Evolutionary conservation across 495 filamentous ascomycete species (phyloP).

Genomic region (Tuber brumale): DNA sequence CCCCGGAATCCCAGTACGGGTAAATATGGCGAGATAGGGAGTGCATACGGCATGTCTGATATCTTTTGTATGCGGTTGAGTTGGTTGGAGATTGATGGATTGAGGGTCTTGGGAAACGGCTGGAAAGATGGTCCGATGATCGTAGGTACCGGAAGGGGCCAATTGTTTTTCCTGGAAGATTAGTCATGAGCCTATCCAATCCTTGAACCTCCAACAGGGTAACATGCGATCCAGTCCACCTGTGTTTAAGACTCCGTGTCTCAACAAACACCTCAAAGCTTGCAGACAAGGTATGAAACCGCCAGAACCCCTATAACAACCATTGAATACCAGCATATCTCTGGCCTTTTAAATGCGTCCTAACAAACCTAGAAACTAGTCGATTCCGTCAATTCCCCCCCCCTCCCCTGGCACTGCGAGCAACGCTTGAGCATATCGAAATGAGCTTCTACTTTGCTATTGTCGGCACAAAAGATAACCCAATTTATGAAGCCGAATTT

Average conservation of each 20-base stretch:
- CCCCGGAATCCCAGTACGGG: background rate
- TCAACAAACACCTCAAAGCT: background rate
- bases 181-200: slow-evolving; percentile 18
- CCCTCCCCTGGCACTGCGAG: background rate
- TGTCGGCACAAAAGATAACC: slow-evolving; percentile 85
- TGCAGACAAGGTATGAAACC: background rate
- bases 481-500: slow-evolving; percentile 92
- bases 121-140: background rate
- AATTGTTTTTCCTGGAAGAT: background rate
- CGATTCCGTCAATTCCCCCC: background rate
- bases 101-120: background rate
- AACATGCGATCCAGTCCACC: background rate
- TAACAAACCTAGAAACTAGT: background rate
- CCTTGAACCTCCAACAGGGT: background rate
- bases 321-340: background rate
- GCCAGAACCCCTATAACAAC: background rate
- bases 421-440: slow-evolving; percentile 21
- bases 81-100: slow-evolving; percentile 24
- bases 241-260: background rate
- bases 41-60: slow-evolving; percentile 47
- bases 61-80: slow-evolving; percentile 35
- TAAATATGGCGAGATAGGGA: slow-evolving; percentile 30
- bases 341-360: background rate
- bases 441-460: slow-evolving; percentile 99
- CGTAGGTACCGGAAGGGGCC: background rate